A percentile compares a stretch with the other conserved stretches of the same genome.
phyloP scores from a whole-genome alignment of 495 filamentous ascomycete species.

The Annulohypoxylon bovei region DNA sequence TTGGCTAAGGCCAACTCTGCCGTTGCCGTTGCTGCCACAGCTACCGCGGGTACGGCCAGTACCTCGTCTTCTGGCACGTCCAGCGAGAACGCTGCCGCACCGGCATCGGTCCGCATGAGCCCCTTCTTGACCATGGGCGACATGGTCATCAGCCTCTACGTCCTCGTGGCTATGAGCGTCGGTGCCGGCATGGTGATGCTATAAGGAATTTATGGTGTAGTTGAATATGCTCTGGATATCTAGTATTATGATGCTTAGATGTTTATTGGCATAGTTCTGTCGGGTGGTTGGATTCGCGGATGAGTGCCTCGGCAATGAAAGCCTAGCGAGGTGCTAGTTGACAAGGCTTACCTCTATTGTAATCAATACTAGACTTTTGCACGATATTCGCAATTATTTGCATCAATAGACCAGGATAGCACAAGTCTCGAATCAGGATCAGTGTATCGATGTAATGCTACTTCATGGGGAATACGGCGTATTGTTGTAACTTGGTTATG shows the following conservation, averaged over 20 bases:
- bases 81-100: slow-evolving; percentile 46
- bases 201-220: slow-evolving; percentile 62
- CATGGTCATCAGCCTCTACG: slow-evolving; percentile 73
- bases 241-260: slow-evolving; percentile 5
- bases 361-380: slow-evolving; percentile 6
- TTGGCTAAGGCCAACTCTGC: slow-evolving; percentile 58
- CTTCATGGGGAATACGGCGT: background rate
- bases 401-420: slow-evolving; percentile 10
- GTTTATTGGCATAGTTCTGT: slow-evolving; percentile 16
- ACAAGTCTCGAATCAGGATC: background rate
- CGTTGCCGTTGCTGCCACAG: slow-evolving; percentile 52
- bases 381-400: slow-evolving; percentile 3
- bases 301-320: slow-evolving; percentile 1
- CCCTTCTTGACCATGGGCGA: slow-evolving; percentile 69
- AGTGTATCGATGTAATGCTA: background rate
- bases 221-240: slow-evolving; percentile 3
- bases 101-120: slow-evolving; percentile 54
- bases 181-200: slow-evolving; percentile 81
- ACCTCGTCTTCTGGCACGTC: slow-evolving; percentile 34
- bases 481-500: background rate
- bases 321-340: background rate
- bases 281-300: background rate
- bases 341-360: background rate
- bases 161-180: slow-evolving; percentile 70
- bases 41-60: slow-evolving; percentile 56